Evolutionary conservation across 108 stramenopile genomes (phyloP).

Genomic region (Conticribra weissflogii): DNA sequence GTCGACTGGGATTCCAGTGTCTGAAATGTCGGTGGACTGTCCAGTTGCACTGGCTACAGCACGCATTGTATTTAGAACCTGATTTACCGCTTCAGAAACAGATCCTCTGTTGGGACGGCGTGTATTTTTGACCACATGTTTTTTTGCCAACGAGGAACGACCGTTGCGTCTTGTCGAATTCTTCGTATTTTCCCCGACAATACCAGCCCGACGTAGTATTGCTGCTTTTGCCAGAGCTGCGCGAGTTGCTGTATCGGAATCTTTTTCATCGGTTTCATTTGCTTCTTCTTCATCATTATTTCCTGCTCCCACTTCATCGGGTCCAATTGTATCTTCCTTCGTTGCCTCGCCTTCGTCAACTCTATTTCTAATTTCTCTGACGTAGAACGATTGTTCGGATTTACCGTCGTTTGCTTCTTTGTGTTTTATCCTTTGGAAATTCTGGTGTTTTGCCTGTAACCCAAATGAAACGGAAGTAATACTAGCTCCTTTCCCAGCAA

Average conservation of each 20-base stretch:
- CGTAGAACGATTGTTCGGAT: no score
- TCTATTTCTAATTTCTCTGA: no score
- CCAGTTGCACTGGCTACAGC: constrained; percentile 30
- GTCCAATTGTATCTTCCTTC: no score
- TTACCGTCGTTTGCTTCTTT: neutral
- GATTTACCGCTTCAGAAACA: constrained; percentile 21
- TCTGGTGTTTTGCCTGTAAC: constrained; percentile 73
- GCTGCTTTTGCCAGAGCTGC: constrained; percentile 22
- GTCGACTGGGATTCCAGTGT: no score
- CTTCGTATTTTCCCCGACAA: constrained; percentile 13
- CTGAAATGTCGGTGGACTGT: neutral
- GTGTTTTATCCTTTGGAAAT: constrained; percentile 20
- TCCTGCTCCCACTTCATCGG: no score
- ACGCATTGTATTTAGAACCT: constrained; percentile 43
- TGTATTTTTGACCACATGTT: constrained; percentile 18
- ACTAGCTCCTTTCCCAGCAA: constrained; percentile 1
- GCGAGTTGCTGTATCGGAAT: constrained; percentile 1
- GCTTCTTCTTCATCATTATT: constrained; percentile 4
- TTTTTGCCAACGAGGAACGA: constrained; percentile 22
- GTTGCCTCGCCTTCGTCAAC: no score
- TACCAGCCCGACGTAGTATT: constrained; percentile 24
- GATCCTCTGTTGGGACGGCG: neutral
- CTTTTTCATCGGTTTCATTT: constrained; percentile 4
- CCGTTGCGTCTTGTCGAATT: constrained; percentile 24
- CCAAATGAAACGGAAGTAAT: constrained; percentile 11